These are phyloP conservation scores for Phlegmacium glaucopus DNA, from an alignment of 768 basidiomycete species.

Conservation along the genomic window DNA sequence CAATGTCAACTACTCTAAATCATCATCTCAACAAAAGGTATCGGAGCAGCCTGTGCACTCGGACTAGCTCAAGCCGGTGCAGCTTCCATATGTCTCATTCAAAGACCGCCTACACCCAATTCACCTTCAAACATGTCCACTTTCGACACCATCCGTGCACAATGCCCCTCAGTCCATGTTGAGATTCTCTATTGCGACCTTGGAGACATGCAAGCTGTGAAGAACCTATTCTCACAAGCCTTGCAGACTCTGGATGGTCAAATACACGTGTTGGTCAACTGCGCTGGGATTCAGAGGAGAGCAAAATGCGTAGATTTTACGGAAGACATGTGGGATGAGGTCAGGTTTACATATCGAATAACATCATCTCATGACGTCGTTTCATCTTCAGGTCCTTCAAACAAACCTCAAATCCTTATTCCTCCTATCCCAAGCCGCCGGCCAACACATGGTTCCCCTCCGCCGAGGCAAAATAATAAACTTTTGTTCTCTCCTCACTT, in stretches of 20 bases:
- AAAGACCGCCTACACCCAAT: slow-evolving; percentile 25
- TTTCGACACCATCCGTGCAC: slow-evolving; percentile 27
- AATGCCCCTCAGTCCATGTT: slow-evolving; percentile 22
- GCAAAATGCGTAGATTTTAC: slow-evolving; percentile 59
- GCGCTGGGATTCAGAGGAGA: slow-evolving; percentile 60
- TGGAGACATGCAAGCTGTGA: slow-evolving; percentile 37
- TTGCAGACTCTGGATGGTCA: slow-evolving; percentile 36
- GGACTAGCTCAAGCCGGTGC: slow-evolving; percentile 50
- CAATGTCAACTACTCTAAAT: background rate
- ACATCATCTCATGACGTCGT: slow-evolving; percentile 17
- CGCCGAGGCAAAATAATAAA: slow-evolving; percentile 71
- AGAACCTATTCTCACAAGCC: slow-evolving; percentile 37
- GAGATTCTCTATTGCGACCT: slow-evolving; percentile 40
- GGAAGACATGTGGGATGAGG: slow-evolving; percentile 59
- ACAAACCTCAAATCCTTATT: slow-evolving; percentile 88
- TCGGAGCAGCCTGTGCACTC: slow-evolving; percentile 48
- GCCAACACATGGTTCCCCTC: slow-evolving; percentile 81
- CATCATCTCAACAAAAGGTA: slow-evolving; percentile 28
- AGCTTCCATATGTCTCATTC: slow-evolving; percentile 38
- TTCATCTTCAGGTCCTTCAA: slow-evolving; percentile 58
- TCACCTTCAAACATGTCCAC: slow-evolving; percentile 25
- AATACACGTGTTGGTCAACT: slow-evolving; percentile 67
- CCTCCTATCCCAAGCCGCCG: slow-evolving; percentile 84
- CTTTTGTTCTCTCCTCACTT: slow-evolving; percentile 59
- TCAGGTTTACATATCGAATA: background rate